Evolutionary conservation across 192 early-diverging fungal species (phyloP).

Genomic region (Cetraspora pellucida): DNA sequence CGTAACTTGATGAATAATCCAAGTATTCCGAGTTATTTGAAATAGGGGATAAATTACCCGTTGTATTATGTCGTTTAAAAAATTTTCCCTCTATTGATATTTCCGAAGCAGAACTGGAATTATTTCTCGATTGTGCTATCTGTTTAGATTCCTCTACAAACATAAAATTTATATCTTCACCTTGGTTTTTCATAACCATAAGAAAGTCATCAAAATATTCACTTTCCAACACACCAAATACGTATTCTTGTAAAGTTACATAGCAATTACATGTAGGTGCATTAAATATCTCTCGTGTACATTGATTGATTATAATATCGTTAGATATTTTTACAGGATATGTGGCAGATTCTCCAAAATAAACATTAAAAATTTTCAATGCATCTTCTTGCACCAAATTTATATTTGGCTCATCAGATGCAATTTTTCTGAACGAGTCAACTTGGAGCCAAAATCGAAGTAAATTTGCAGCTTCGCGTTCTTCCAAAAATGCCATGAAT

Average conservation of each 20-base stretch:
- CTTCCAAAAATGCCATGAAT: conserved; percentile 29
- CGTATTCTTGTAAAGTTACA: conserved; percentile 7
- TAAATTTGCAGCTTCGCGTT: conserved; percentile 2
- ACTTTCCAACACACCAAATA: conserved; percentile 11
- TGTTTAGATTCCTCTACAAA: not conserved
- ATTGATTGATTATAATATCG: conserved; percentile 5
- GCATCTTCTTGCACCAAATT: conserved; percentile 27
- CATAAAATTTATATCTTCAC: conserved; percentile 22
- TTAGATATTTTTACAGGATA: not conserved
- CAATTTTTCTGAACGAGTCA: conserved; percentile 24
- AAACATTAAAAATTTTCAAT: conserved; percentile 18
- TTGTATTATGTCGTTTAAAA: too few species aligned
- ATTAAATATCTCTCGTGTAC: not conserved
- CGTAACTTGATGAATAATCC: too few species aligned
- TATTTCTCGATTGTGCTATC: not conserved
- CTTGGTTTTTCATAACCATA: conserved; percentile 6
- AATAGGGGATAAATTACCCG: too few species aligned
- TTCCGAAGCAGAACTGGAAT: too few species aligned
- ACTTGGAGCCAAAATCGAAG: conserved; percentile 27
- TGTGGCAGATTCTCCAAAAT: conserved; percentile 24
- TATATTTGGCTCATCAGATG: conserved; percentile 9
- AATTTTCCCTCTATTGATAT: too few species aligned
- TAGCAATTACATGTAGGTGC: conserved; percentile 14
- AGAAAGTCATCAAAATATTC: conserved; percentile 29
- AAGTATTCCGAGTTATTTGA: too few species aligned